Conservation (phyloP, 2,329 filamentous ascomycete species). For the Fusarium udum region DNA sequence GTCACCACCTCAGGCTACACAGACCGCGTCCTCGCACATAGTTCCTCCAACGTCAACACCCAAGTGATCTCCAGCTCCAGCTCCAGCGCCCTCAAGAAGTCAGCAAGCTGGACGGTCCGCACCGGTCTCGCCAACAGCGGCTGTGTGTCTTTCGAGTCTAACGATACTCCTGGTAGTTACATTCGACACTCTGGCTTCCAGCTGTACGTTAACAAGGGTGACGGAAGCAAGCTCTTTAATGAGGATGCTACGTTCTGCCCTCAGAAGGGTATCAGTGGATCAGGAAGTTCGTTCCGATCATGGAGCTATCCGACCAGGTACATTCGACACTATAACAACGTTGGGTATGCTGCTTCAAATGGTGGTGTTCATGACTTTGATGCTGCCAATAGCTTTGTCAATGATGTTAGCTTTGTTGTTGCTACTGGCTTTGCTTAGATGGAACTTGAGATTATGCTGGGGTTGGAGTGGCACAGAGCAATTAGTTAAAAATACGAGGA, state of each 20-base stretch:
- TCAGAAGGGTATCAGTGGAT: slow-evolving; percentile 4
- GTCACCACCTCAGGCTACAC: slow-evolving; percentile 17
- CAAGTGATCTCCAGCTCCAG: slow-evolving; percentile 9
- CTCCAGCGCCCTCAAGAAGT: slow-evolving; percentile 4
- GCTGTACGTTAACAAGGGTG: neutral
- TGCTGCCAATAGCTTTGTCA: neutral
- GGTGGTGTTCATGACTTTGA: slow-evolving; percentile 21
- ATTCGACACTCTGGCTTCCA: slow-evolving; percentile 5
- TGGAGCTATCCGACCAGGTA: slow-evolving; percentile 27
- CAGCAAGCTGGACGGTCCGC: slow-evolving; percentile 21
- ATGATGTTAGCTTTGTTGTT: slow-evolving; percentile 16
- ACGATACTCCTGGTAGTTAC: slow-evolving; percentile 15
- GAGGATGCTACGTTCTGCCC: slow-evolving; percentile 27
- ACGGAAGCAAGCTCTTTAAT: slow-evolving; percentile 10
- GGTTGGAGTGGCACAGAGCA: neutral
- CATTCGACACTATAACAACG: slow-evolving; percentile 12
- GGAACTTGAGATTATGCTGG: fast-evolving
- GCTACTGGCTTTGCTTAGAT: neutral
- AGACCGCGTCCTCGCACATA: slow-evolving; percentile 10
- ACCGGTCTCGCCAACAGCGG: slow-evolving; percentile 18
- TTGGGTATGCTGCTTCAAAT: neutral
- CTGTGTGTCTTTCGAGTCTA: slow-evolving; percentile 20
- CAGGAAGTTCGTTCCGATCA: slow-evolving; percentile 9
- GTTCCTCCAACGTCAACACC: slow-evolving; percentile 8
- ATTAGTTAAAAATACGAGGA: neutral